Evolutionary conservation across 2,329 filamentous ascomycete genomes (phyloP), one percentile per base, ranked within the genome.

Genomic region (Nannizziopsis arthrosporioides): DNA sequence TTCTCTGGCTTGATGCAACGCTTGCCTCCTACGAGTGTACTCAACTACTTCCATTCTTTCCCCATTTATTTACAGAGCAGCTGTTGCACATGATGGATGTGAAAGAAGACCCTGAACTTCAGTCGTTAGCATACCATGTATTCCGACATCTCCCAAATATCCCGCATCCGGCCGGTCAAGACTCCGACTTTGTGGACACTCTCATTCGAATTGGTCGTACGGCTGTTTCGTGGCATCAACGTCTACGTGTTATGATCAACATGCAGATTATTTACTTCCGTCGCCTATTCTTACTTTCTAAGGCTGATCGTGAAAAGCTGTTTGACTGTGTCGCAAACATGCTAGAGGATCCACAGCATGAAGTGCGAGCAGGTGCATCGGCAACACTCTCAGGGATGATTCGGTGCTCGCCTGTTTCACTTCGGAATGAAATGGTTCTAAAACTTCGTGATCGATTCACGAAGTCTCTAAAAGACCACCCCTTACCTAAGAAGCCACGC

Each of bases 31-130:
- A 93, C 54, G 92, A 96, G 63, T 98, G 92, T 67, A 94, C 81
- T 0, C 84, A 92, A 61, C 77, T 98, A 11, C 80, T 93, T 14
- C 80, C 82, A 2, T 96, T 95, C 75, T 96, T 98, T 72, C 84
- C 88, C 0, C 77, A 85, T 32, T 75, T 84, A 0, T 90, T 96
- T 61, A 92, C 94, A 64, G 85, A 92, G 58, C 85, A 95, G 63
- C 77, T 98, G 11, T 72, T 98, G 45, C 89, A 98, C 71, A 98
- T 98, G 92, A 98, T 98, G 90, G 92, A 98, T 61, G 87, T 98
- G 63, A 96, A 96, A 65, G 92, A 98, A 65, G 92, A 98, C 59
- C 88, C 87, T 0, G 93, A 98, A 65, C 76, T 98, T 1, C 93
- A 95, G 73, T 83, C 85, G 8, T 76, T 95, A 7, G 90, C 92